Evolutionary conservation across 2,329 filamentous ascomycete genomes (phyloP).

Genomic region (Colletotrichum australisinense): DNA sequence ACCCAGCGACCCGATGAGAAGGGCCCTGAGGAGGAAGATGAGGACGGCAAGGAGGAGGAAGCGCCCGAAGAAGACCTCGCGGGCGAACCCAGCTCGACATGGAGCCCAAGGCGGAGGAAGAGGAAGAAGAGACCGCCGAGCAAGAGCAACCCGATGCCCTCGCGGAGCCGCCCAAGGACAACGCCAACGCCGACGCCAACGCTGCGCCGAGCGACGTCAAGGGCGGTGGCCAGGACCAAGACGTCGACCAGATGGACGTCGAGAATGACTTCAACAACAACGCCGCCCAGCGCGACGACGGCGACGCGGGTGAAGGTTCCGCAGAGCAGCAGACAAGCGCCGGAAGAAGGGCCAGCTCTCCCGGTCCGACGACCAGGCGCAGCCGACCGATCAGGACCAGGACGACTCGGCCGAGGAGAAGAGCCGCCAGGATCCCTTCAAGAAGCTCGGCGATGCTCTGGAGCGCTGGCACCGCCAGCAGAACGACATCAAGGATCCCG

Average conservation of each 20-base stretch:
- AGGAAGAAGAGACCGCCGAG: constrained; percentile 56
- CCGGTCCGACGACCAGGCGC: constrained; percentile 55
- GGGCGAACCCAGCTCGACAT: constrained; percentile 50
- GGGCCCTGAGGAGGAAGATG: constrained; percentile 43
- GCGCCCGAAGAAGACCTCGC: constrained; percentile 49
- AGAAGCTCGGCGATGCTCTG: constrained; percentile 92
- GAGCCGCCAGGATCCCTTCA: constrained; percentile 78
- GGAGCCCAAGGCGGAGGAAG: constrained; percentile 66
- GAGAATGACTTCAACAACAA: constrained; percentile 71
- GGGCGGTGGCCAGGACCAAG: constrained; percentile 73
- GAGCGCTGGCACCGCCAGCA: constrained; percentile 94
- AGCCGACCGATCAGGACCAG: constrained; percentile 54
- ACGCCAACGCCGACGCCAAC: constrained; percentile 65
- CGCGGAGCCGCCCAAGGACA: constrained; percentile 53
- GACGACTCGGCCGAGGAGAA: constrained; percentile 56
- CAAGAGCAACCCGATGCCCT: constrained; percentile 47
- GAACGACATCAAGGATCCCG: constrained; percentile 78
- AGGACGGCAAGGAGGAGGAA: constrained; percentile 50
- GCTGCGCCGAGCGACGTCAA: constrained; percentile 72
- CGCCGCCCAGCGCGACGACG: constrained; percentile 73
- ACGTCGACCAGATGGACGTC: constrained; percentile 71
- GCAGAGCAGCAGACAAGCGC: constrained; percentile 72
- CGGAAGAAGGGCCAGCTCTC: constrained; percentile 70
- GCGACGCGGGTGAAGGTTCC: constrained; percentile 72
- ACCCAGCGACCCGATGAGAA: constrained; percentile 45